Evolutionary conservation across 108 stramenopile species (phyloP), one percentile per base, ranked within the genome.

Genomic region (Halocafeteria seosinensis): DNA sequence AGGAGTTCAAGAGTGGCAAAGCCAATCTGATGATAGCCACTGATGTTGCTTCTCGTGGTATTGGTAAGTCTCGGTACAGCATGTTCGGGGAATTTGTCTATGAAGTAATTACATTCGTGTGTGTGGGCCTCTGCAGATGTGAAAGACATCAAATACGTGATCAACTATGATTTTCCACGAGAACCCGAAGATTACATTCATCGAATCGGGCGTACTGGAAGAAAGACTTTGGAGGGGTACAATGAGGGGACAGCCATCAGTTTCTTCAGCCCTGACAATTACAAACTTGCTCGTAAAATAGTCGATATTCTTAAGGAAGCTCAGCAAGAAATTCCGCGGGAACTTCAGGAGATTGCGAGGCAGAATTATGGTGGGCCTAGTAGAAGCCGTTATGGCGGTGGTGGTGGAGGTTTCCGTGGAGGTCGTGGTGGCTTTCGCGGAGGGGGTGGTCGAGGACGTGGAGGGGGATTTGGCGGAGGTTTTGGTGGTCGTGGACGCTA

Each of bases 141-240:
- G 38, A 88, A 90, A 74, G 90, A 91, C 55, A 88, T 99, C 69
- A 80, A 77, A 50, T 50, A 62, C 31, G 78, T 80, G 29, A 70
- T 77, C 63, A 80, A 75, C 65, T 75, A 78, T 47, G 82, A 83
- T 51, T 69, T 82, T 59, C 78, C 73, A 31, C 62, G 71, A 60
- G 75, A 75, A 60, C 69, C 70, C 36, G 81, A 80, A 61, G 71
- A 75, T 63, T 99, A 96, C 69, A 89, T 95, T 27, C 98, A 99
- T 78, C 79, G 98, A 42, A 93, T 96, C 73, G 98, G 98, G 28
- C 92, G 97, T 73, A 94, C 92, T 11, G 97, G 93, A n/a, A 85
- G 97, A 25, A 67, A 67, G 66, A 67, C 65, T 29, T 36, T 61
- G 13, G 66, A 67, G 12, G 66, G 94, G 8, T 94, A 93, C 31